Base-by-base conservation (phyloP, 2,329 filamentous ascomycete genomes). In the Arthrobotrys pseudoclavata region DNA sequence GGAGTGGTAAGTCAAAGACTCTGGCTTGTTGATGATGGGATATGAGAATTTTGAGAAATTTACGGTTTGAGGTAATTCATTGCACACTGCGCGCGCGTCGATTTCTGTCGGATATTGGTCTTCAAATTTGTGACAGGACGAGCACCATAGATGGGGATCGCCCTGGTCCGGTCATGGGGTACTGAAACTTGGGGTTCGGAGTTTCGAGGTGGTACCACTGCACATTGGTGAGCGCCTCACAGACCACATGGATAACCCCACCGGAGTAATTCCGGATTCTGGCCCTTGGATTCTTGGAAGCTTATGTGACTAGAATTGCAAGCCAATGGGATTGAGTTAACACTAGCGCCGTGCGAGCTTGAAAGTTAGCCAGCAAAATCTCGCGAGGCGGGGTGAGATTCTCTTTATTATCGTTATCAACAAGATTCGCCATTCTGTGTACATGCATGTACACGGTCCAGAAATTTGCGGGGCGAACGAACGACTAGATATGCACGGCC, bases 261-360 rank as follows among this genome's bases (percentile, higher is more conserved):
- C 68, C 68, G 55, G 68, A 71, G 57, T 42, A 71, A 71, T 42
- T 71, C 68, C 68, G 68, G 68, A 71, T 71, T 71, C n/a, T 24
- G 22, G 22, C 3, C 26, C 4, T 26, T 9, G 45, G 31, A 26
- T 47, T 47, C 57, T 48, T 63, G 37, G 60, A 26, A 48, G 22
- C 9, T n/a, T 12, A 31, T 63, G 40, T 22, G n/a, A 34, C 40
- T 18, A 22, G 15, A 24, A 40, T 24, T 26, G 45, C 37, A 31
- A 24, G 22, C 64, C 64, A 68, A 68, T 68, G 20, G 37, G 37
- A 15, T 26, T n/a, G 22, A 12, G 24, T 45, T 37, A 22, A 12
- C 24, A 31, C 24, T 47, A 48, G 31, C 48, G 63, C 63, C 34
- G 47, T 34, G 22, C 29, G 15, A 57, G 45, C 10, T 13, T 15